phyloP scores from a whole-genome alignment of 805 yeast species.

The Tetrapisispora nanseiensis region DNA sequence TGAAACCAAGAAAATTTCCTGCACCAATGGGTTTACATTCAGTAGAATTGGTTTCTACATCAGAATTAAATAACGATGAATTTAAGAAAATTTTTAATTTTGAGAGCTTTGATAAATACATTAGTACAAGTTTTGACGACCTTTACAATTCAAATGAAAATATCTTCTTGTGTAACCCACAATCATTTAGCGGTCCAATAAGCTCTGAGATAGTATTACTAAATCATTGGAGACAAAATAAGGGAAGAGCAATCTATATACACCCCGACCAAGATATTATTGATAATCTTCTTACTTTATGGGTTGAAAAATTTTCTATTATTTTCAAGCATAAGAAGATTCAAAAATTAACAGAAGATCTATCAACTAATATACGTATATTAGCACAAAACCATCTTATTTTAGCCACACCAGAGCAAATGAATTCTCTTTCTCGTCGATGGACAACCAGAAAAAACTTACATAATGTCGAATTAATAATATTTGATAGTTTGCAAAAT shows the following conservation, averaged over 20 bases:
- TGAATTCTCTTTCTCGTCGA: conserved; percentile 61
- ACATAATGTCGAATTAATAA: conserved; percentile 54
- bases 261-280: conserved; percentile 50
- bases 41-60: conserved; percentile 37
- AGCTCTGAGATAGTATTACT: conserved; percentile 66
- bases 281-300: conserved; percentile 36
- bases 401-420: conserved; percentile 70
- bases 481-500: conserved; percentile 65
- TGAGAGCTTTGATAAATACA: conserved; percentile 55
- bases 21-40: conserved; percentile 17
- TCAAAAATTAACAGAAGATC: conserved; percentile 43
- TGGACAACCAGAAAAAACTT: conserved; percentile 76
- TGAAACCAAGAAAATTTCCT: conserved; percentile 25
- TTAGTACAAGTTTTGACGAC: conserved; percentile 58
- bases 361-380: conserved; percentile 42
- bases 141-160: conserved; percentile 50
- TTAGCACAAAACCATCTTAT: conserved; percentile 56
- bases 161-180: conserved; percentile 58
- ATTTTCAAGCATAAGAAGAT: conserved; percentile 52
- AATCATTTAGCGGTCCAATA: conserved; percentile 67
- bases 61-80: conserved; percentile 40
- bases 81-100: conserved; percentile 39
- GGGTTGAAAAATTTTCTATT: conserved; percentile 42
- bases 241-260: conserved; percentile 67
- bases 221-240: conserved; percentile 59